Percentiles rank a stretch among this genome's conserved stretches.
Evolutionary conservation across 495 filamentous ascomycete species (phyloP).

Genomic region (Lasiosphaeria hispida): DNA sequence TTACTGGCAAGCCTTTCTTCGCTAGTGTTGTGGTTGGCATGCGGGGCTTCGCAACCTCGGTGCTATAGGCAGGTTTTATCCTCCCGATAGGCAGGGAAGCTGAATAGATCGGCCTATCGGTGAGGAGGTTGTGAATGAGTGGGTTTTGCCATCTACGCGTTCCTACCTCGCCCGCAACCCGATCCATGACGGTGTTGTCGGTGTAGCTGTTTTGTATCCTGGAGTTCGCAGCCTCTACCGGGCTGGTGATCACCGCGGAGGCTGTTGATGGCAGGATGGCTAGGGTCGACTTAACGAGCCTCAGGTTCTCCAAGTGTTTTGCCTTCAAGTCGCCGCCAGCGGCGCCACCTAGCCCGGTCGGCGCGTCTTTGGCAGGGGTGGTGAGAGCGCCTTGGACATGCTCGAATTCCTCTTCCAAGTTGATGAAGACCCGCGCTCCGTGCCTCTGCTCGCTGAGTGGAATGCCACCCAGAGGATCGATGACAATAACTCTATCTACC

Average conservation of each 20-base stretch:
- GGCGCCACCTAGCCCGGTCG: neutral
- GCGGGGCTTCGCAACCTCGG: conserved; percentile 7
- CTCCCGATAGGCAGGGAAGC: conserved; percentile 78
- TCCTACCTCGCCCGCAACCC: conserved; percentile 61
- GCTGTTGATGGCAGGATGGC: conserved; percentile 79
- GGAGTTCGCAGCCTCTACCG: conserved; percentile 69
- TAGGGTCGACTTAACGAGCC: conserved; percentile 63
- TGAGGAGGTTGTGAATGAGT: conserved; percentile 93
- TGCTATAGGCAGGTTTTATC: conserved; percentile 34
- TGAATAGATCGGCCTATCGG: conserved; percentile 87
- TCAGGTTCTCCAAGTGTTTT: conserved; percentile 68
- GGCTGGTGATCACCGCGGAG: conserved; percentile 84
- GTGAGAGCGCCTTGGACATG: conserved; percentile 61
- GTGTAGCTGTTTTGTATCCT: neutral
- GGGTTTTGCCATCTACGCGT: conserved; percentile 81
- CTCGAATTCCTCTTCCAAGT: conserved; percentile 85
- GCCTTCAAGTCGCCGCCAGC: conserved; percentile 1
- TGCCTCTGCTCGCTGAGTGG: conserved; percentile 65
- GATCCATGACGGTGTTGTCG: conserved; percentile 12
- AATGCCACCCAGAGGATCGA: conserved; percentile 87
- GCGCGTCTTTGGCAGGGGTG: neutral
- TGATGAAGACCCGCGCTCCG: conserved; percentile 84
- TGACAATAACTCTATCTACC: conserved; percentile 81
- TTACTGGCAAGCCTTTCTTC: conserved; percentile 87
- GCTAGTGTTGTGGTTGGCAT: conserved; percentile 70